Conservation (phyloP, 768 basidiomycete species). For the Tricholoma flavovirens region DNA sequence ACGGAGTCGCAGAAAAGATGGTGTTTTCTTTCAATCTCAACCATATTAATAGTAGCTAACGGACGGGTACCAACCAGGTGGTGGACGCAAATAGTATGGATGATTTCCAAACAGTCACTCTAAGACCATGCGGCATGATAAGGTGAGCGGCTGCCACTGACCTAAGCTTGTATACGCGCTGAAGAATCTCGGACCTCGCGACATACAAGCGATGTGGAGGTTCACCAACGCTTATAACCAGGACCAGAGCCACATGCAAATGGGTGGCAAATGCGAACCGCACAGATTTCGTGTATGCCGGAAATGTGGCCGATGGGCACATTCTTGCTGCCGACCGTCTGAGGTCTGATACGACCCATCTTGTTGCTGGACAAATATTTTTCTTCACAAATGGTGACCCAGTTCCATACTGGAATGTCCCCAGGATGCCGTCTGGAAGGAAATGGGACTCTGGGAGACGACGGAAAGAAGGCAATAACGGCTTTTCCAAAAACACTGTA, state of each 20-base stretch:
- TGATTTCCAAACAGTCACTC: conserved; percentile 40
- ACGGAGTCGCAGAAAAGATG: conserved; percentile 41
- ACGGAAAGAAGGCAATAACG: conserved; percentile 17
- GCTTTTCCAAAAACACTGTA: conserved; percentile 32
- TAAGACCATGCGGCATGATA: conserved; percentile 53
- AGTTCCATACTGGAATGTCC: conserved; percentile 48
- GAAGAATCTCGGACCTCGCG: conserved; percentile 48
- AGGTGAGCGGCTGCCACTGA: conserved; percentile 29
- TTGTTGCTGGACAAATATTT: conserved; percentile 49
- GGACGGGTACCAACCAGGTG: neutral
- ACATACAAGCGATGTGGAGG: conserved; percentile 58
- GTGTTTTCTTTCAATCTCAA: conserved; percentile 17
- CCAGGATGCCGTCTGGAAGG: conserved; percentile 36
- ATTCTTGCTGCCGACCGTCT: conserved; percentile 34
- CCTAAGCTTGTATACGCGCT: neutral
- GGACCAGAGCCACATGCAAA: conserved; percentile 7
- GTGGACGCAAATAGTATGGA: conserved; percentile 40
- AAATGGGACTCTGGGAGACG: conserved; percentile 19
- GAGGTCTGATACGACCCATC: conserved; percentile 2
- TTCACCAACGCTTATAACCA: conserved; percentile 46
- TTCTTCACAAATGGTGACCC: conserved; percentile 58
- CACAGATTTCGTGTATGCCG: conserved; percentile 52
- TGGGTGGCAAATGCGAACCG: conserved; percentile 28
- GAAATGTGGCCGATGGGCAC: conserved; percentile 54
- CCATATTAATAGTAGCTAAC: neutral